A percentile compares a stretch with the other conserved stretches of the same genome.
These are phyloP conservation scores for Acanthochlamys bracteata DNA, from an alignment of 106 monocot species.

Conservation along the genomic window DNA sequence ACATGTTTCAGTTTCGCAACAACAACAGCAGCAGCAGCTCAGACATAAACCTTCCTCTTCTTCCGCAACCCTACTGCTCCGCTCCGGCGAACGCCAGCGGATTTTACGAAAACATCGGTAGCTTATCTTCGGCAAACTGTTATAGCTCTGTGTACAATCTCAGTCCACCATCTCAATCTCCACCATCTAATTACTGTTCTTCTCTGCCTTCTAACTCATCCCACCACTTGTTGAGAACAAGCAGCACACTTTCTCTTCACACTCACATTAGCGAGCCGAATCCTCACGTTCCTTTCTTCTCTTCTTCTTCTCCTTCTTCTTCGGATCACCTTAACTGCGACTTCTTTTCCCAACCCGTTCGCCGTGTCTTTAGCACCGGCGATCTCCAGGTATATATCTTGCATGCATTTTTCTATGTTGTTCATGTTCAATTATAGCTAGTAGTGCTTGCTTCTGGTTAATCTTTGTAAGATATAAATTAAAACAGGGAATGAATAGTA, in stretches of 20 bases:
- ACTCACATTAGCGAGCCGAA: background rate
- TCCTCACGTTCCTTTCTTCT: background rate
- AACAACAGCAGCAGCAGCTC: no score
- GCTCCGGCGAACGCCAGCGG: no score
- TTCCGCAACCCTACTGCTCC: no score
- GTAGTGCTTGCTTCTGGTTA: background rate
- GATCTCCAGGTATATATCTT: constrained; percentile 8
- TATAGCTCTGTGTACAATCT: no score
- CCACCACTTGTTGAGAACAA: background rate
- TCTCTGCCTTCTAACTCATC: background rate
- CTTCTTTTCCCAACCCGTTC: background rate
- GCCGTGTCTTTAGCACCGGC: constrained; percentile 7
- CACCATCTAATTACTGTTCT: background rate
- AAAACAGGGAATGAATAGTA: constrained; percentile 28
- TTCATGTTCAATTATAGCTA: background rate
- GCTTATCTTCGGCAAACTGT: no score
- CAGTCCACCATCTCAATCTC: background rate
- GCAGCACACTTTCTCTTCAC: background rate
- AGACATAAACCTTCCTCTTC: no score
- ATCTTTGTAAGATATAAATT: background rate
- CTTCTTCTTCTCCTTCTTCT: background rate
- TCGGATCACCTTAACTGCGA: background rate
- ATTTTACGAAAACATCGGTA: no score
- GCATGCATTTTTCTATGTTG: background rate
- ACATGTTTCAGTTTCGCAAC: no score